phyloP scores from a whole-genome alignment of 2,329 filamentous ascomycete genomes.

The Fusarium tricinctum region DNA sequence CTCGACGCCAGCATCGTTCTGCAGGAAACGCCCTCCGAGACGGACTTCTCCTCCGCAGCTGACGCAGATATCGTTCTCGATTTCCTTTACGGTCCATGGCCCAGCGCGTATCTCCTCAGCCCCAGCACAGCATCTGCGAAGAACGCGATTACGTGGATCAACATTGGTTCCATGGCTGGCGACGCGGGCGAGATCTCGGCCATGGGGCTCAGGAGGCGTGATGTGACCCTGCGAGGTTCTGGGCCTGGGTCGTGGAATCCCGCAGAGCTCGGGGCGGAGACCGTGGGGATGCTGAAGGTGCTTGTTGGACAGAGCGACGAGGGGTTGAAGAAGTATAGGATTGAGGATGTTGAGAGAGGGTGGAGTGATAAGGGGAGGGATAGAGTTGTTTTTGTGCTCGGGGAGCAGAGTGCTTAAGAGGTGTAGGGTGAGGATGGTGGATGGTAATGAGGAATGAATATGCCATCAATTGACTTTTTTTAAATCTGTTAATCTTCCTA shows the following conservation, averaged over 20 bases:
- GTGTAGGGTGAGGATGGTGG: not conserved
- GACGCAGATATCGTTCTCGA: slow-evolving; percentile 69
- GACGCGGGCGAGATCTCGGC: slow-evolving; percentile 58
- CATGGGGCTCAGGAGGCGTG: slow-evolving; percentile 61
- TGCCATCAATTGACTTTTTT: not conserved
- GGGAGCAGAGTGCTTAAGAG: slow-evolving; percentile 28
- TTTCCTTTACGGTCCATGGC: slow-evolving; percentile 67
- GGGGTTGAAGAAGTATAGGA: slow-evolving; percentile 38
- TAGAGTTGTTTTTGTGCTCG: slow-evolving; percentile 51
- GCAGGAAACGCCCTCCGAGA: slow-evolving; percentile 55
- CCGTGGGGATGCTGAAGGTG: slow-evolving; percentile 47
- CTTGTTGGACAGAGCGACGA: slow-evolving; percentile 43
- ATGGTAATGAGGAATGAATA: not conserved
- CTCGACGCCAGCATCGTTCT: slow-evolving; percentile 64
- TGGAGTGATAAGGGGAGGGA: slow-evolving; percentile 46
- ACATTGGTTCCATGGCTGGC: slow-evolving; percentile 63
- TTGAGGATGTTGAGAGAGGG: slow-evolving; percentile 48
- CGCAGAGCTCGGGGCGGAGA: slow-evolving; percentile 45
- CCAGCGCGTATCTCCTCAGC: slow-evolving; percentile 58
- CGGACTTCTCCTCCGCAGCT: slow-evolving; percentile 62
- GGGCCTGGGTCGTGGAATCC: slow-evolving; percentile 61
- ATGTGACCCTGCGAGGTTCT: slow-evolving; percentile 63
- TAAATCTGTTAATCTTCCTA: too few species aligned
- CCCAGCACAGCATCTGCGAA: slow-evolving; percentile 53
- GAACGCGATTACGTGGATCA: slow-evolving; percentile 66